Base-by-base conservation (phyloP, 2,329 filamentous ascomycete species). In the Diaporthe citrichinensis region DNA sequence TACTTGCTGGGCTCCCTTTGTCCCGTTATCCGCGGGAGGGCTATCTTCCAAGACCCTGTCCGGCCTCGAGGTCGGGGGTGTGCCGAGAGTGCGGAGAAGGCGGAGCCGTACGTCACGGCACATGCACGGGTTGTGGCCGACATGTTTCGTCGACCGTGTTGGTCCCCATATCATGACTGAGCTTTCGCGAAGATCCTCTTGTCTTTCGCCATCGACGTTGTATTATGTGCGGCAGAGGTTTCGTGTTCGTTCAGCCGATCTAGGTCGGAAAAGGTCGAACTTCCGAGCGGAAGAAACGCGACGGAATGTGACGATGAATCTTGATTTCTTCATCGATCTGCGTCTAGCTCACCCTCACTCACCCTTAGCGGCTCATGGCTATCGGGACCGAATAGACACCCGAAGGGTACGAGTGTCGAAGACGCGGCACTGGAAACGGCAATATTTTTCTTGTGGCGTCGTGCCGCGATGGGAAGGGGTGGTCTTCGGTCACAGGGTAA, bases 121-220 rank as follows among this genome's bases (percentile, higher is more conserved):
- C 71, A 73, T 69, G 65, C 49, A 65, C 71, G 71, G 71, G 58
- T 59, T 73, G 58, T 73, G 71, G 49, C 71, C 71, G 71, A 73
- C 71, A 39, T 23, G 49, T n/a, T 31, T 55, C 39, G 9, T 46
- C 39, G 44, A 31, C 9, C 20, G 17, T 36, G 55, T 39, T 55
- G 34, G 34, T 34, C 65, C 65, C 31, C 53, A 28, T 25, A 25
- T 31, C 34, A 41, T 55, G 46, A 69, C n/a, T 55, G 65, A 41
- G 49, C 15, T 10, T 49, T 31, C 17, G 34, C 51, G 49, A 23
- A 31, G 49, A 39, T 55, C 46, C 34, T 28, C 49, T 53, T 28
- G 14, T 28, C 46, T 53, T 41, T 28, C 34, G 9, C 65, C 34
- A 25, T 39, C 34, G n/a, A 53, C 10, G 46, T 41, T 41, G 49